Evolutionary conservation across 192 early-diverging fungal genomes (phyloP), one percentile per base, ranked within the genome.

Genomic region (Backusella tuberculispora): DNA sequence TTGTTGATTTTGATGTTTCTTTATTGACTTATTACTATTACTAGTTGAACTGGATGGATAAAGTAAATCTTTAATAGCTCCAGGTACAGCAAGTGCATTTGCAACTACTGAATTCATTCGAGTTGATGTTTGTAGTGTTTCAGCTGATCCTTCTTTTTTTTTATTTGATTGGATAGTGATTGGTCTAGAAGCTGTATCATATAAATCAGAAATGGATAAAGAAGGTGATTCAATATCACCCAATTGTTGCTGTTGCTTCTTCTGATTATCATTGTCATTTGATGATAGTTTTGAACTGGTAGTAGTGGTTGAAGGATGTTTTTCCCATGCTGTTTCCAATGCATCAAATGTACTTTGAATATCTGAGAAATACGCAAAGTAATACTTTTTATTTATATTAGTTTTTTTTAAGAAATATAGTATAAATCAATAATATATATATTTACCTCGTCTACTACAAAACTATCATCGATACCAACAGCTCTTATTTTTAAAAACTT

Each of bases 341-440:
- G 72, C 43, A 17, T 78, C 70, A 60, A 78, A 77, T 6, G 85
- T 79, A 19, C 50, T 64, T 4, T 80, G 69, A 13, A 83, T 83
- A 71, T 92, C 83, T 24, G 82, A 75, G 43, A 92, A 90, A 79
- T 90, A 90, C 4, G 90, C 85, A 75, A 92, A 92, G 43, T 85
- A 87, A 60, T 89, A 92, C 88, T 89, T 71, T 15, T n/a, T 63
- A 26, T 63, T n/a, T 8, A 44, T 38, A 40, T 53, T 38, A 15
- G 19, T 66, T n/a, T n/a, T n/a, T n/a, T n/a, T n/a, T n/a, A n/a
- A n/a, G n/a, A n/a, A n/a, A n/a, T n/a, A n/a, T n/a, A n/a, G n/a
- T 63, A 63, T 21, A 65, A 29, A 65, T 1, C 24, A 37, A 37
- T 34, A 14, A 37, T 24, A 48, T 60, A 63, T 60, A 47, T 46